Evolutionary conservation across 148 eudicot species (phyloP).

Genomic region (Cornus controversa): DNA sequence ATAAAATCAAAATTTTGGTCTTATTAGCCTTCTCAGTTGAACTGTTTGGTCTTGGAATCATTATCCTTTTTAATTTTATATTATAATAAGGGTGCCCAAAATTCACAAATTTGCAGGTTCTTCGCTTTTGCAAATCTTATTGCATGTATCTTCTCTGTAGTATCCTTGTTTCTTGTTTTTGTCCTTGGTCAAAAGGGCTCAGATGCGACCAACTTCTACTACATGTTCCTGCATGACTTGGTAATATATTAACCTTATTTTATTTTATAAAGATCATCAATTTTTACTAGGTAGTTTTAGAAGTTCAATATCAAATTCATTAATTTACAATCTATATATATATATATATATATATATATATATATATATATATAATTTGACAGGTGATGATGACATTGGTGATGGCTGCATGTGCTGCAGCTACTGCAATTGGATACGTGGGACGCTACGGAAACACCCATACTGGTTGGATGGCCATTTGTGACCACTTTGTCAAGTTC

Average conservation of each 20-base stretch:
- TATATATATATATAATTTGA: too few species aligned
- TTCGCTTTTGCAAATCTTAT: slow-evolving; percentile 45
- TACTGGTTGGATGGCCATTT: slow-evolving; percentile 55
- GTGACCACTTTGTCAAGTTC: slow-evolving; percentile 34
- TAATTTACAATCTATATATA: background rate
- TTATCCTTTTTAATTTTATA: too few species aligned
- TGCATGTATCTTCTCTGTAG: slow-evolving; percentile 33
- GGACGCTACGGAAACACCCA: slow-evolving; percentile 40
- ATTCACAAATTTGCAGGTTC: slow-evolving; percentile 41
- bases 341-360: too few species aligned
- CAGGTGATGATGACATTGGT: slow-evolving; percentile 40
- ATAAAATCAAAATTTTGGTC: too few species aligned
- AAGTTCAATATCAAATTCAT: too few species aligned
- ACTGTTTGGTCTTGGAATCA: too few species aligned
- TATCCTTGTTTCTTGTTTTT: slow-evolving; percentile 33
- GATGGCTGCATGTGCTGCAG: slow-evolving; percentile 46
- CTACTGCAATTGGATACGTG: slow-evolving; percentile 51
- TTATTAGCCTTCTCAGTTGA: too few species aligned
- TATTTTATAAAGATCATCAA: background rate
- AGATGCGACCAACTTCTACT: slow-evolving; percentile 30
- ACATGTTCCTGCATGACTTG: slow-evolving; percentile 74
- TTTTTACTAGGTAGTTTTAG: background rate
- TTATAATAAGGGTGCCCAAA: background rate
- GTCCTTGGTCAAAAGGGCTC: slow-evolving; percentile 23
- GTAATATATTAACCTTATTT: slow-evolving; percentile 30